Evolutionary conservation across 2,329 filamentous ascomycete genomes (phyloP).

Genomic region (Peltaster fructicola): DNA sequence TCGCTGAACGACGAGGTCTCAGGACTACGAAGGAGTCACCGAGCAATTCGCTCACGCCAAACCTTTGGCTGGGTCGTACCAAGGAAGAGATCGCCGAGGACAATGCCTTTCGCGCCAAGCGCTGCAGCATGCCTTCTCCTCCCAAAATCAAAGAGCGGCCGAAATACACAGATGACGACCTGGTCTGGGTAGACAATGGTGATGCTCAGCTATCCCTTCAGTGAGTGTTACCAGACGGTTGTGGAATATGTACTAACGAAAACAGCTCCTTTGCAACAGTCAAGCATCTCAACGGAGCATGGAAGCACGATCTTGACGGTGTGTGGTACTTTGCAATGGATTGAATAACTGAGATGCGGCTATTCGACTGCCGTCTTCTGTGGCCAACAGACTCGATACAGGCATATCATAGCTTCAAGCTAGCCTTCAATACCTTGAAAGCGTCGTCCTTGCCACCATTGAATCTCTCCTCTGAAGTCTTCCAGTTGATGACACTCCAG

Average conservation of each 20-base stretch:
- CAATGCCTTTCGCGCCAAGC: slow-evolving; percentile 17
- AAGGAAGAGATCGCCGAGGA: slow-evolving; percentile 19
- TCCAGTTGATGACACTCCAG: slow-evolving; percentile 67
- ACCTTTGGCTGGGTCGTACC: too few species aligned
- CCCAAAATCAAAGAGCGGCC: too few species aligned
- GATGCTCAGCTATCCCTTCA: slow-evolving; percentile 16
- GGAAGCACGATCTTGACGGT: slow-evolving; percentile 18
- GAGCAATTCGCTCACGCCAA: too few species aligned
- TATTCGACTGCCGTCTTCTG: too few species aligned
- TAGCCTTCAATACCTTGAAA: too few species aligned
- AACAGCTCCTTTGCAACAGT: slow-evolving; percentile 16
- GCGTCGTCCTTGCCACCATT: slow-evolving; percentile 1
- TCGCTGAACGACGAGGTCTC: too few species aligned
- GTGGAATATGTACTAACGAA: slow-evolving; percentile 3
- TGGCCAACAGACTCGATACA: too few species aligned
- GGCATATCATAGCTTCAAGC: too few species aligned
- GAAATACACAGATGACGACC: slow-evolving; percentile 17
- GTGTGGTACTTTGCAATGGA: slow-evolving; percentile 20
- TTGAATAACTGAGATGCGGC: too few species aligned
- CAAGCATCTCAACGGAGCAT: slow-evolving; percentile 18
- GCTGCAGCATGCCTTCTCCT: slow-evolving; percentile 16
- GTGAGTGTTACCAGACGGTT: slow-evolving; percentile 11
- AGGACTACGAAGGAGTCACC: too few species aligned
- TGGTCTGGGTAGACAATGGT: slow-evolving; percentile 20
- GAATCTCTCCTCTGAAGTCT: slow-evolving; percentile 48